These are phyloP conservation scores for Boletales sp. DNA, from an alignment of 768 basidiomycete species.

Conservation along the genomic window DNA sequence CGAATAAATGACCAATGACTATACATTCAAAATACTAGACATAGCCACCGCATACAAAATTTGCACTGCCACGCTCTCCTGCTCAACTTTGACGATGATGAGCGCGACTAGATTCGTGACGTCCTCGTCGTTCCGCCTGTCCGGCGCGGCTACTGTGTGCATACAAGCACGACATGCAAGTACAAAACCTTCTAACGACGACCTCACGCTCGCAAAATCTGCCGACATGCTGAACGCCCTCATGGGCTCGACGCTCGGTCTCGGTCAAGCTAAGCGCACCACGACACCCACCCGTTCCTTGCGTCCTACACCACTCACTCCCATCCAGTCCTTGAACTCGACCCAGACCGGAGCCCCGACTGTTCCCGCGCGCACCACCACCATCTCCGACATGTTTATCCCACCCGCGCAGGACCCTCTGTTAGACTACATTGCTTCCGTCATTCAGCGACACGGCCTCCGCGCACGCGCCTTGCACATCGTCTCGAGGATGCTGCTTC, in stretches of 20 bases:
- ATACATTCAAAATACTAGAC: no score
- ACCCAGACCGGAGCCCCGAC: no score
- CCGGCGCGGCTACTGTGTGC: background rate
- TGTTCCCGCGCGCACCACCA: background rate
- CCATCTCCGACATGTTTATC: conserved; percentile 42
- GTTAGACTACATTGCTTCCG: conserved; percentile 60
- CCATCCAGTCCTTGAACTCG: background rate
- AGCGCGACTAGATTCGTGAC: background rate
- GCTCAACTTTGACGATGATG: background rate
- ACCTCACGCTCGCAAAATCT: conserved; percentile 22
- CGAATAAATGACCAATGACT: no score
- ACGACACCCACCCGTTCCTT: conserved; percentile 4
- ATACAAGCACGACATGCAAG: conserved; percentile 11
- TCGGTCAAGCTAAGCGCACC: background rate
- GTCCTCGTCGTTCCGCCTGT: background rate
- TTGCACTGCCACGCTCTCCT: background rate
- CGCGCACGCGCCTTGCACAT: conserved; percentile 55
- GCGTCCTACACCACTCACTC: background rate
- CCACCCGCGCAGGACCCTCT: conserved; percentile 77
- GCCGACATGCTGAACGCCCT: conserved; percentile 21
- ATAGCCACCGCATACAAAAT: background rate
- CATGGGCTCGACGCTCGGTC: conserved; percentile 20
- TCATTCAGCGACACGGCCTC: conserved; percentile 61
- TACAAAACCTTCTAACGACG: conserved; percentile 18
- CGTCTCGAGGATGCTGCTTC: conserved; percentile 59